phyloP scores from a whole-genome alignment of 2,329 filamentous ascomycete genomes.

The Gaeumannomyces tritici region DNA sequence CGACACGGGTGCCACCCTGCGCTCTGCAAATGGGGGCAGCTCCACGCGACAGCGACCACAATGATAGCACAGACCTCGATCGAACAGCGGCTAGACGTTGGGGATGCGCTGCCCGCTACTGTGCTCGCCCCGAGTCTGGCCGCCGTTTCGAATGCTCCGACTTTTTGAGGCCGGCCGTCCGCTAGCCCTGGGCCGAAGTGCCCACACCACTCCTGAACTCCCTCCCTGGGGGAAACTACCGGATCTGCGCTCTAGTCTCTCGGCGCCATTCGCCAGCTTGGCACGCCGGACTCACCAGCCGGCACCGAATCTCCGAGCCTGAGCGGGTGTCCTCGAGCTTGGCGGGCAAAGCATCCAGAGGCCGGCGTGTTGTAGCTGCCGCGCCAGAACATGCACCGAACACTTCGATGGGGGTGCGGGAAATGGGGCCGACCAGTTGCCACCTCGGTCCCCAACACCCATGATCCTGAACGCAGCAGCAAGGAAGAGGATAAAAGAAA shows the following conservation, averaged over 20 bases:
- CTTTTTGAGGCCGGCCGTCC: background rate
- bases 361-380: background rate
- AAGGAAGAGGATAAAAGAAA: too few relatives aligned
- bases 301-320: background rate
- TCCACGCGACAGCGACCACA: background rate
- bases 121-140: background rate
- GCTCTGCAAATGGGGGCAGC: background rate
- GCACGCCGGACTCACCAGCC: background rate
- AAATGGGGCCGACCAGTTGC: background rate
- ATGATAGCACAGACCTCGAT: too few relatives aligned
- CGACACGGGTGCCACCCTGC: background rate
- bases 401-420: background rate
- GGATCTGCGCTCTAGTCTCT: background rate
- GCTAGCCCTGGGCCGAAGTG: background rate
- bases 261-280: background rate
- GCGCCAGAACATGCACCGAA: background rate
- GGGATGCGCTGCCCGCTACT: too few relatives aligned
- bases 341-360: background rate
- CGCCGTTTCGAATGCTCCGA: background rate
- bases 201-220: background rate
- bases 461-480: background rate
- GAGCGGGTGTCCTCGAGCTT: background rate
- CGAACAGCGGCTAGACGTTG: background rate
- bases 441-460: background rate
- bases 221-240: background rate